Base-by-base conservation (phyloP, 2,329 filamentous ascomycete species). In the Colletotrichum orbiculare region DNA sequence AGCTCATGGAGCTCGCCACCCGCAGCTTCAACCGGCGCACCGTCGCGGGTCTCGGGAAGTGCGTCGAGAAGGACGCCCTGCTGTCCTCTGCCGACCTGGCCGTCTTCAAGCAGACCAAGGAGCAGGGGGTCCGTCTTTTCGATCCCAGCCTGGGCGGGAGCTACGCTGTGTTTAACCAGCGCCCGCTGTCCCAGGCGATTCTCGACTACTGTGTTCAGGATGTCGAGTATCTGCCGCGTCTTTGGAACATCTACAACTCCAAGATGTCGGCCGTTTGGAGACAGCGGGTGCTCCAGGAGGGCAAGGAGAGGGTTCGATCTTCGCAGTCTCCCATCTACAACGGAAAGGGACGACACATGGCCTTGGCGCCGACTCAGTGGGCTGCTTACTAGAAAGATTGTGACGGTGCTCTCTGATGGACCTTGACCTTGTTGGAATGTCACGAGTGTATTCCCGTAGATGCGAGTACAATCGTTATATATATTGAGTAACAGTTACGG, bases 1-100 rank as follows among this genome's bases (percentile, higher is more conserved):
- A 89, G 69, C 75, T 89, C 1, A 83, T 89, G 79, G 85, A 89
- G 70, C 69, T 82, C 4, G 84, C 79, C 1, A 69, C 70, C 2
- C 70, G 73, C 2, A 33, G 12, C 7, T 53, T 17, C 13, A 4
- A 25, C 45, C 69, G 57, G 43, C 65, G 48, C 0, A 61, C 45
- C 33, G 15, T 77, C 41, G 63, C 13, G 42, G 73, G 74, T 0
- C 68, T 77, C 1, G 53, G 66, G 2, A 73, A 68, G 54, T 77
- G 73, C 54, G 77, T 81, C 15, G 70, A 75, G 39, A 60, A 9
- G 10, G 74, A 79, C 38, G 53, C 67, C 4, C 47, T 41, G 7
- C 33, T 72, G n/a, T 55, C 63, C 2, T 4, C 12, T 0, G 8
- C 4, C 1, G 70, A 74, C 25, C 67, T 38, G 6, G 3, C n/a